These are phyloP conservation scores for Erysimum cheiri DNA, from an alignment of 441 rosid genomes.

Conservation along the genomic window DNA sequence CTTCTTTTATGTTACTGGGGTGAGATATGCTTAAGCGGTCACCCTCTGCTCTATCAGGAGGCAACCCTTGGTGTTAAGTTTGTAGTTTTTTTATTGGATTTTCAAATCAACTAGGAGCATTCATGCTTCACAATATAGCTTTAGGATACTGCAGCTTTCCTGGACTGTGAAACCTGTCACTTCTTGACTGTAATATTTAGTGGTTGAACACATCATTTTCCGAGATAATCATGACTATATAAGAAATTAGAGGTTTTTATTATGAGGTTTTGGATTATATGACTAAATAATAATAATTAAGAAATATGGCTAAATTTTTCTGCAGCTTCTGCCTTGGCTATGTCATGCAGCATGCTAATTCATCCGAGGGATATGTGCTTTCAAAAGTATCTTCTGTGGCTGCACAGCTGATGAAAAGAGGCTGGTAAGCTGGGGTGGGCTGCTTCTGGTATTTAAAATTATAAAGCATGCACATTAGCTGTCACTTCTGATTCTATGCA, in stretches of 20 bases:
- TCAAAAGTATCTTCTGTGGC: constrained; percentile 96
- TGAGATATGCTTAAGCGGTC: constrained; percentile 19
- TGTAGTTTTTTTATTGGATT: constrained; percentile 25
- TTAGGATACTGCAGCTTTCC: constrained; percentile 21
- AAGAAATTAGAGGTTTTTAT: constrained; percentile 5
- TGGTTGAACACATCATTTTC: constrained; percentile 25
- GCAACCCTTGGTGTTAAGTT: constrained; percentile 6
- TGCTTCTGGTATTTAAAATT: constrained; percentile 21
- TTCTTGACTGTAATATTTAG: constrained; percentile 21
- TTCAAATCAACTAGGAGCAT: constrained; percentile 24
- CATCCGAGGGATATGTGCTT: constrained; percentile 85
- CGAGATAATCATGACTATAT: constrained; percentile 8
- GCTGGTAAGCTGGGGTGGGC: constrained; percentile 72
- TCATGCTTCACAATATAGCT: constrained; percentile 27
- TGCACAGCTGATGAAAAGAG: constrained; percentile 96
- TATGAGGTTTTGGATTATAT: constrained; percentile 9
- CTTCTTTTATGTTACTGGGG: constrained; percentile 17
- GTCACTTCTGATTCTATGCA: constrained; percentile 15
- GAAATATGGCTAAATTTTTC: constrained; percentile 29
- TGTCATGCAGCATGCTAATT: constrained; percentile 82
- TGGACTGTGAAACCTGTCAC: constrained; percentile 27
- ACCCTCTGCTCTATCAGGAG: constrained; percentile 24
- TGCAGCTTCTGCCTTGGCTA: constrained; percentile 89
- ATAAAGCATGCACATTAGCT: constrained; percentile 18
- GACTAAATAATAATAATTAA: constrained; percentile 9